Percentiles rank a stretch among this genome's conserved stretches.
These are phyloP conservation scores for Pseudocercospora musae DNA, from an alignment of 2,329 filamentous ascomycete species.

Conservation along the genomic window DNA sequence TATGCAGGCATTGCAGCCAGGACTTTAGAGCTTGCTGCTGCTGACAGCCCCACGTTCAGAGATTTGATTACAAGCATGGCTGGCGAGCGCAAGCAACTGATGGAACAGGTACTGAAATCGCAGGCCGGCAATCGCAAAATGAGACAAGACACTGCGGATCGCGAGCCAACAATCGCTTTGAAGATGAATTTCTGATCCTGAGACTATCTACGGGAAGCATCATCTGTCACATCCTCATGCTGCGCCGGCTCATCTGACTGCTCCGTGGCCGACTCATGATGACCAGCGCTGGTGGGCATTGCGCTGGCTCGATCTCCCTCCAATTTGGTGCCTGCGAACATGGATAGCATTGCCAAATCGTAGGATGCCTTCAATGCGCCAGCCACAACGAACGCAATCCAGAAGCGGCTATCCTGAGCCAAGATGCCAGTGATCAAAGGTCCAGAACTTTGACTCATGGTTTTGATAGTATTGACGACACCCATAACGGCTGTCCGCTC, in stretches of 20 bases:
- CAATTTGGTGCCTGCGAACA: slow-evolving; percentile 22
- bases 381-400: slow-evolving; percentile 61
- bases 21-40: slow-evolving; percentile 75
- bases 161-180: slow-evolving; percentile 77
- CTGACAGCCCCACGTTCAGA: slow-evolving; percentile 70
- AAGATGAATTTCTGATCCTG: slow-evolving; percentile 77
- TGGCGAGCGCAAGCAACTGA: slow-evolving; percentile 66
- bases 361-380: slow-evolving; percentile 59
- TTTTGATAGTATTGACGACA: slow-evolving; percentile 66
- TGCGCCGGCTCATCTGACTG: background rate
- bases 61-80: slow-evolving; percentile 69
- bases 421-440: slow-evolving; percentile 64
- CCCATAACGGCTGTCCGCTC: slow-evolving; percentile 73
- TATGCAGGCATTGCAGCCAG: slow-evolving; percentile 72
- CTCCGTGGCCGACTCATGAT: background rate
- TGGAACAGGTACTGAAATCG: slow-evolving; percentile 62
- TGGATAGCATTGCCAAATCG: slow-evolving; percentile 33
- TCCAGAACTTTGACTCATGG: slow-evolving; percentile 59
- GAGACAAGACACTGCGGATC: slow-evolving; percentile 44
- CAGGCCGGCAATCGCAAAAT: slow-evolving; percentile 41
- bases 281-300: background rate
- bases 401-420: slow-evolving; percentile 55
- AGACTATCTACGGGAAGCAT: background rate
- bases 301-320: background rate
- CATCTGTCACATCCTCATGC: background rate